Conservation (phyloP, 306 rosid genomes). For the Dalbergia oliveri region DNA sequence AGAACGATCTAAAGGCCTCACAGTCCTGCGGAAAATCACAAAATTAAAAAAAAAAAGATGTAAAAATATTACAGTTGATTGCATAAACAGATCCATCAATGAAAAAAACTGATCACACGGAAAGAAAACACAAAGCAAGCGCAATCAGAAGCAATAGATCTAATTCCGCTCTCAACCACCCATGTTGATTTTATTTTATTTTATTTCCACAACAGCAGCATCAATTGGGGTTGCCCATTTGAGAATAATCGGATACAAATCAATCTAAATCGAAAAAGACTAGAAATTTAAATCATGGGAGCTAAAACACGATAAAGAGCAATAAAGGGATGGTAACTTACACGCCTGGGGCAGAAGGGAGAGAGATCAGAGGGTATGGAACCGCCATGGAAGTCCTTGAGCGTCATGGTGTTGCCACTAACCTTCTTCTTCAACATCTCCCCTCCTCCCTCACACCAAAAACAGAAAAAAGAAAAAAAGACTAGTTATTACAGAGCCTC, state of each 20-base stretch:
- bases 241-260: background rate
- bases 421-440: constrained; percentile 97
- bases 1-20: constrained; percentile 77
- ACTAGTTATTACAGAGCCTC: background rate
- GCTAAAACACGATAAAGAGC: background rate
- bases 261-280: constrained; percentile 1
- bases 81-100: constrained; percentile 48
- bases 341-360: constrained; percentile 99
- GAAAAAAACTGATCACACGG: background rate
- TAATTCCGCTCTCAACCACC: constrained; percentile 30
- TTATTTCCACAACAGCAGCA: background rate
- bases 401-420: constrained; percentile 95
- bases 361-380: constrained; percentile 95
- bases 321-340: constrained; percentile 62
- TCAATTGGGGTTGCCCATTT: constrained; percentile 16
- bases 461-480: background rate
- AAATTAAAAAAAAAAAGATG: background rate
- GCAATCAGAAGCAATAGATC: constrained; percentile 42
- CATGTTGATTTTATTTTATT: background rate
- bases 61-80: constrained; percentile 8
- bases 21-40: constrained; percentile 53
- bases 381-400: constrained; percentile 98
- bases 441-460: constrained; percentile 36
- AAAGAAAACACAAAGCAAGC: background rate
- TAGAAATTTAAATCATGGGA: background rate